These are phyloP conservation scores for Ambispora gerdemannii DNA, from an alignment of 192 early-diverging fungal species.

Conservation along the genomic window DNA sequence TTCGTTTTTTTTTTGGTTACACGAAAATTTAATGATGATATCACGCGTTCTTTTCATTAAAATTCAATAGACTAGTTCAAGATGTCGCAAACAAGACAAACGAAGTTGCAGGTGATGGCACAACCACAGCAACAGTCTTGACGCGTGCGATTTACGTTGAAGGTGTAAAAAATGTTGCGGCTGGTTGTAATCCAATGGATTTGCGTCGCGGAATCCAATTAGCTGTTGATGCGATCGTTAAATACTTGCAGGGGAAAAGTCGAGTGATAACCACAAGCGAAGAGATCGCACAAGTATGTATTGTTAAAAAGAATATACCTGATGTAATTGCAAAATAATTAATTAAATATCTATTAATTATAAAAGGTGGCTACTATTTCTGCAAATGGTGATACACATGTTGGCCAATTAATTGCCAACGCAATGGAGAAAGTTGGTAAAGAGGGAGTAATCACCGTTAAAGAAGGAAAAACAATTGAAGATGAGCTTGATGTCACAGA, in stretches of 20 bases:
- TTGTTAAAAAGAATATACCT: neutral
- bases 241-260: slow-evolving; percentile 87
- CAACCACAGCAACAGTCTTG: slow-evolving; percentile 97
- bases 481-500: slow-evolving; percentile 99
- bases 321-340: neutral
- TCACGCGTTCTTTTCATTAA: neutral
- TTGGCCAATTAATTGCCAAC: slow-evolving; percentile 94
- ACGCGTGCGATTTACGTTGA: slow-evolving; percentile 98
- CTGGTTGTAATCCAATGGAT: slow-evolving; percentile 99
- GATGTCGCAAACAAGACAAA: slow-evolving; percentile 99
- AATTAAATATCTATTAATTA: neutral
- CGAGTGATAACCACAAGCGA: slow-evolving; percentile 90
- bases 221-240: slow-evolving; percentile 91
- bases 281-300: slow-evolving; percentile 91
- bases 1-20: too few species aligned
- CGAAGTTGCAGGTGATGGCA: slow-evolving; percentile 98
- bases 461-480: slow-evolving; percentile 99
- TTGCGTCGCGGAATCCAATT: slow-evolving; percentile 91
- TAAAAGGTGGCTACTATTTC: slow-evolving; percentile 89
- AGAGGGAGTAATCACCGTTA: slow-evolving; percentile 99
- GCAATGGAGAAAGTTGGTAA: slow-evolving; percentile 99
- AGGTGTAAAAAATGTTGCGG: slow-evolving; percentile 98
- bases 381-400: slow-evolving; percentile 97
- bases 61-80: slow-evolving; percentile 75
- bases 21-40: too few species aligned